Percentiles rank a stretch among this genome's conserved stretches.
Conservation (phyloP, 306 rosid species). For the Quercus parvula region DNA sequence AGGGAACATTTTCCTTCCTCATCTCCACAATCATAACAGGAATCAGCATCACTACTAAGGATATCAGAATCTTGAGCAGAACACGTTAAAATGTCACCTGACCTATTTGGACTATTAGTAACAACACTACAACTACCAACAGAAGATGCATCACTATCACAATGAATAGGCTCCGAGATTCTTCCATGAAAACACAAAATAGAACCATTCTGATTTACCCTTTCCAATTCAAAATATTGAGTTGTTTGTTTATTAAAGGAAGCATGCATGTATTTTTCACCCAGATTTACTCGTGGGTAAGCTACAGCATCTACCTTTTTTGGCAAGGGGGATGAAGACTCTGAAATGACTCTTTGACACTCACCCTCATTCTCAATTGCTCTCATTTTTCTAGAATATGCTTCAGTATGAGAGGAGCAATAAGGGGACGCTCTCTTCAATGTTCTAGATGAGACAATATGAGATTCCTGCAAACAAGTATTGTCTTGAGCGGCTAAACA, state of each 20-base stretch:
- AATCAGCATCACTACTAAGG: conserved; percentile 64
- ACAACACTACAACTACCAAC: conserved; percentile 84
- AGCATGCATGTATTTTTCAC: conserved; percentile 52
- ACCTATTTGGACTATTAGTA: conserved; percentile 38
- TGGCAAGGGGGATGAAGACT: conserved; percentile 22
- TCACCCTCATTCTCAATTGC: conserved; percentile 36
- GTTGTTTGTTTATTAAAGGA: conserved; percentile 44
- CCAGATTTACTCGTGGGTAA: conserved; percentile 57
- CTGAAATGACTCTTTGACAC: conserved; percentile 21
- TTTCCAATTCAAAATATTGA: conserved; percentile 39
- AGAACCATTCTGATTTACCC: conserved; percentile 30
- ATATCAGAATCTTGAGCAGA: conserved; percentile 44
- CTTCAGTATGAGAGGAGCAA: conserved; percentile 29
- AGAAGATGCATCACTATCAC: conserved; percentile 60
- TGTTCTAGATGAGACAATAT: conserved; percentile 31
- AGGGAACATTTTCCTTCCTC: conserved; percentile 36
- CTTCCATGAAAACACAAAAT: conserved; percentile 40
- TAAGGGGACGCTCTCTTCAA: conserved; percentile 55
- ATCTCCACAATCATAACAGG: conserved; percentile 37
- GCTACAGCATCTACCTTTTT: conserved; percentile 80
- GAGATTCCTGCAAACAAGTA: conserved; percentile 41
- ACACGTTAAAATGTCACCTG: conserved; percentile 43
- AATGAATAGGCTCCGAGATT: conserved; percentile 44
- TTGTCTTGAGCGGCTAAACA: conserved; percentile 29
- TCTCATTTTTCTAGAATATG: conserved; percentile 54